Evolutionary conservation across 495 filamentous ascomycete genomes (phyloP).

Genomic region (Aspergillus heteromorphus): DNA sequence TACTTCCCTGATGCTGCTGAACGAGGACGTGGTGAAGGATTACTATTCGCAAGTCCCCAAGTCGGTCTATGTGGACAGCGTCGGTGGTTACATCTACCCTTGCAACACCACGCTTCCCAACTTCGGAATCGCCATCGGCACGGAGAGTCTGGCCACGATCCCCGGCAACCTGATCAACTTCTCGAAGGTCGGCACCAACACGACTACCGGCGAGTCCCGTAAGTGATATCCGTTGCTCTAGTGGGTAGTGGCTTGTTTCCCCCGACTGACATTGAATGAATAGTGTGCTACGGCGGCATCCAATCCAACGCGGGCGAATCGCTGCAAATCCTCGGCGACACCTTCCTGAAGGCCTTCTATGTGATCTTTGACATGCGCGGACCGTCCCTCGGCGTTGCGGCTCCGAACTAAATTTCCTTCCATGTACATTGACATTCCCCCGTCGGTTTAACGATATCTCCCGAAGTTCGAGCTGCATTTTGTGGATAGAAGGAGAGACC

Average conservation of each 20-base stretch:
- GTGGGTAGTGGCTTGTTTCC: no score
- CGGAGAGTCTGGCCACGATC: slow-evolving; percentile 53
- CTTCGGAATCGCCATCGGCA: slow-evolving; percentile 61
- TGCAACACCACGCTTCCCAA: slow-evolving; percentile 59
- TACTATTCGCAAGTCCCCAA: slow-evolving; percentile 62
- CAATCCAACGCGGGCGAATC: slow-evolving; percentile 54
- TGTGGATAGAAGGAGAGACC: background rate
- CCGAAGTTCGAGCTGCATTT: slow-evolving; percentile 2
- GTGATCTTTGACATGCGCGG: slow-evolving; percentile 66
- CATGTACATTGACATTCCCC: slow-evolving; percentile 1
- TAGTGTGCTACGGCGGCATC: slow-evolving; percentile 68
- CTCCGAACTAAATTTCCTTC: slow-evolving; percentile 10
- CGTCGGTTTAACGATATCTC: slow-evolving; percentile 3
- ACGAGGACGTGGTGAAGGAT: slow-evolving; percentile 49
- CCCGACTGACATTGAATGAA: background rate
- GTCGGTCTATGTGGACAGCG: slow-evolving; percentile 40
- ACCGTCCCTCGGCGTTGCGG: slow-evolving; percentile 37
- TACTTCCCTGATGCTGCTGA: slow-evolving; percentile 66
- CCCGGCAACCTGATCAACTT: slow-evolving; percentile 66
- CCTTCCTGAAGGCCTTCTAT: slow-evolving; percentile 75
- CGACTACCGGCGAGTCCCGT: slow-evolving; percentile 34
- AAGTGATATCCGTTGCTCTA: no score
- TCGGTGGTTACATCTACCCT: slow-evolving; percentile 62
- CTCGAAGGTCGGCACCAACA: slow-evolving; percentile 46
- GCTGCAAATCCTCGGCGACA: slow-evolving; percentile 72